These are phyloP conservation scores for Petunia axillaris DNA, from an alignment of 257 asterid genomes.

Conservation along the genomic window DNA sequence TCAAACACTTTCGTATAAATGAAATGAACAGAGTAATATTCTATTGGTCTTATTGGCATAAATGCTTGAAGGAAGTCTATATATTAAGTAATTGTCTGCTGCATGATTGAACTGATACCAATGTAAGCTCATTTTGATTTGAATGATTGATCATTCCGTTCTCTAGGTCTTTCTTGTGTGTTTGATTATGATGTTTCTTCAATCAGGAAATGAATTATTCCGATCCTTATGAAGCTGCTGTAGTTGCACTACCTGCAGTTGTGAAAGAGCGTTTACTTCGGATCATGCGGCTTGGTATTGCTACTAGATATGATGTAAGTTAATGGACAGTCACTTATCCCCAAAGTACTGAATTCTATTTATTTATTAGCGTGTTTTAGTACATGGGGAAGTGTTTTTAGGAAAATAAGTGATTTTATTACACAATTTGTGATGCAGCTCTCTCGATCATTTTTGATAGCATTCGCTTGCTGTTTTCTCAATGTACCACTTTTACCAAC, in stretches of 20 bases:
- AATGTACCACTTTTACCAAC: too few species aligned
- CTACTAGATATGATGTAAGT: constrained; percentile 88
- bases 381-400: too few species aligned
- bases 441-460: too few species aligned
- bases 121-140: constrained; percentile 15
- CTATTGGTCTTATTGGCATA: neutral
- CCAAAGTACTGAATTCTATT: constrained; percentile 13
- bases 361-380: neutral
- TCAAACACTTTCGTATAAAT: neutral
- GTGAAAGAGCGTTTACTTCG: constrained; percentile 89
- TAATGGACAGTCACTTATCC: constrained; percentile 6
- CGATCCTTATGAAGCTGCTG: constrained; percentile 88
- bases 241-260: constrained; percentile 68
- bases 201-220: constrained; percentile 49
- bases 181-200: constrained; percentile 16
- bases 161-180: constrained; percentile 1
- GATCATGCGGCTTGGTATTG: constrained; percentile 86
- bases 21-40: neutral
- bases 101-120: constrained; percentile 11
- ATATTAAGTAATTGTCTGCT: neutral
- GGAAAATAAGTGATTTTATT: too few species aligned
- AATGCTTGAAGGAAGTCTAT: constrained; percentile 1
- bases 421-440: too few species aligned
- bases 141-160: neutral
- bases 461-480: too few species aligned